phyloP scores from a whole-genome alignment of 2,329 filamentous ascomycete genomes.

The Huntiella bhutanensis region DNA sequence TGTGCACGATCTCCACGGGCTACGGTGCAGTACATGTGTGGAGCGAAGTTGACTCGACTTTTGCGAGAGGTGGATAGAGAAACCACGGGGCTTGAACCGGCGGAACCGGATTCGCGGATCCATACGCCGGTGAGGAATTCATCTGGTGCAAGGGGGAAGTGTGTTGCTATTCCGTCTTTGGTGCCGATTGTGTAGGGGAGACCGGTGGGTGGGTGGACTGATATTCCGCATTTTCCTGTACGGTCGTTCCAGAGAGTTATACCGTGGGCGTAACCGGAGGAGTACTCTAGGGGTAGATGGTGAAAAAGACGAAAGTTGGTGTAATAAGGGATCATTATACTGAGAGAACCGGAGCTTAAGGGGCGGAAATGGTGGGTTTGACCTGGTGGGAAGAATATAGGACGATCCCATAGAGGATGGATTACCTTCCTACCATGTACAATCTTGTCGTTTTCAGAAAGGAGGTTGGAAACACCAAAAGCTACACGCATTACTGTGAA shows the following conservation, averaged over 20 bases:
- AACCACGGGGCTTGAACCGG: slow-evolving; percentile 7
- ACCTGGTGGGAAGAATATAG: slow-evolving; percentile 4
- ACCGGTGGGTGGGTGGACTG: slow-evolving; percentile 4
- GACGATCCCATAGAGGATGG: slow-evolving; percentile 8
- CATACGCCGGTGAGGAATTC: slow-evolving; percentile 5
- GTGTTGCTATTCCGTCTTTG: slow-evolving; percentile 7
- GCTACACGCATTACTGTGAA: slow-evolving; percentile 10
- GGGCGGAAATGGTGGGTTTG: slow-evolving; percentile 9
- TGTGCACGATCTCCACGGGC: slow-evolving; percentile 1
- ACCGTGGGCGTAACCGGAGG: slow-evolving; percentile 7
- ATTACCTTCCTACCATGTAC: slow-evolving; percentile 7
- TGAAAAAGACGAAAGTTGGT: slow-evolving; percentile 8
- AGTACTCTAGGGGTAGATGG: slow-evolving; percentile 6
- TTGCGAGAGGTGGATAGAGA: slow-evolving; percentile 2
- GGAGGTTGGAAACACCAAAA: slow-evolving; percentile 9
- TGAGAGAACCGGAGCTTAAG: slow-evolving; percentile 5
- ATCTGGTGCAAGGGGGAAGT: slow-evolving; percentile 2
- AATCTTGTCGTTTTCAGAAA: slow-evolving; percentile 8
- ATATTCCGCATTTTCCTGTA: slow-evolving; percentile 8
- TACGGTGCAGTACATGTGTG: slow-evolving; percentile 8
- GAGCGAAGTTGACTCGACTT: slow-evolving; percentile 9
- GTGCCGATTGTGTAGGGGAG: slow-evolving; percentile 1
- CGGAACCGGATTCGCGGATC: slow-evolving; percentile 6
- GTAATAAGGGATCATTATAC: slow-evolving; percentile 11
- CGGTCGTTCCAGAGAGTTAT: slow-evolving; percentile 8